A percentile compares a stretch with the other conserved stretches of the same genome.
Evolutionary conservation across 2,329 filamentous ascomycete species (phyloP).

Genomic region (Trichoderma sp.): DNA sequence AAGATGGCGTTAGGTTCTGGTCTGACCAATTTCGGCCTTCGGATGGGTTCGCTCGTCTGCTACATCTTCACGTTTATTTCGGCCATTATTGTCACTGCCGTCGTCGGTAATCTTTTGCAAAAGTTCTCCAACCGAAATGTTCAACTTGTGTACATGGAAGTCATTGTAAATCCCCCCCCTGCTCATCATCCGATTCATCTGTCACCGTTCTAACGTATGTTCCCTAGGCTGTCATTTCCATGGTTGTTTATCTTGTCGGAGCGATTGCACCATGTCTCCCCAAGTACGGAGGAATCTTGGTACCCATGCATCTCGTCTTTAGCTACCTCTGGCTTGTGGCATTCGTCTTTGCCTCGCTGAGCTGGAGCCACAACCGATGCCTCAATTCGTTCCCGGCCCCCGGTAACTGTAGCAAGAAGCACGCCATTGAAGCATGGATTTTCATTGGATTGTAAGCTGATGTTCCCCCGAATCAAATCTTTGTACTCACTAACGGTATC

Average conservation of each 20-base stretch:
- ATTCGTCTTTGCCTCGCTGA: constrained; percentile 35
- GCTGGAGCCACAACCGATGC: constrained; percentile 33
- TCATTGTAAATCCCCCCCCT: constrained; percentile 31
- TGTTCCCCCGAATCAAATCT: rapidly evolving
- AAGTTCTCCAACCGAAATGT: constrained; percentile 25
- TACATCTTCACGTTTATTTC: constrained; percentile 17
- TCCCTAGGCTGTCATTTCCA: constrained; percentile 33
- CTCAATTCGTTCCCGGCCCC: not conserved
- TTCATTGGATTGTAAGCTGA: constrained; percentile 36
- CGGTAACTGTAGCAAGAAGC: constrained; percentile 32
- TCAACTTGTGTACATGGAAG: constrained; percentile 35
- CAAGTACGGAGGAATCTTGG: constrained; percentile 32
- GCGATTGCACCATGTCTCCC: constrained; percentile 31
- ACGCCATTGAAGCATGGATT: constrained; percentile 33
- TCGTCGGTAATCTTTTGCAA: constrained; percentile 11
- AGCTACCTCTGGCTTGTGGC: constrained; percentile 37
- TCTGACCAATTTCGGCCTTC: not conserved
- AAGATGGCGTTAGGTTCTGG: not conserved
- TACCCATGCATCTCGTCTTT: constrained; percentile 33
- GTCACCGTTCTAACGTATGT: not conserved
- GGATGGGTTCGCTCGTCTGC: constrained; percentile 4
- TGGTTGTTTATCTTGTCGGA: constrained; percentile 32
- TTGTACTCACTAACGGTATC: not conserved
- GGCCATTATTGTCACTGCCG: constrained; percentile 12
- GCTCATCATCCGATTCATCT: too few species aligned